Percentiles rank a stretch among this genome's conserved stretches.
phyloP scores from a whole-genome alignment of 139 green algal species.

The Coelastrella sp. region DNA sequence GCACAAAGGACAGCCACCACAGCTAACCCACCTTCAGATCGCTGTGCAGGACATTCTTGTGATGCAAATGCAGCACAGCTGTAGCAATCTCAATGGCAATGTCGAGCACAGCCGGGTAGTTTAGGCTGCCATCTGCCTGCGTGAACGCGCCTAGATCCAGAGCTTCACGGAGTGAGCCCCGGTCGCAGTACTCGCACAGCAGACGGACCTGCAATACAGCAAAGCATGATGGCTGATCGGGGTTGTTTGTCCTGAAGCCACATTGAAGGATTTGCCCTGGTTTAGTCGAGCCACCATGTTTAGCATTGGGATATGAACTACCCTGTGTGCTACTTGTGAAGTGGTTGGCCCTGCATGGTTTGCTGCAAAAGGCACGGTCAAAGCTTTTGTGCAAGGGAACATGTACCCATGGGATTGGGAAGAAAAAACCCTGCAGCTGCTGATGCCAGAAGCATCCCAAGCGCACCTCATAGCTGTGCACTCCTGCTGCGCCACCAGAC shows the following conservation, averaged over 20 bases:
- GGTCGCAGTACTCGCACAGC: constrained; percentile 73
- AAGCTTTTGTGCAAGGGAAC: too few relatives aligned
- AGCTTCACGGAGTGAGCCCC: constrained; percentile 61
- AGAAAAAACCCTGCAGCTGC: neutral
- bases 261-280: too few relatives aligned
- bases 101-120: constrained; percentile 58
- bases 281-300: too few relatives aligned
- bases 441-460: neutral
- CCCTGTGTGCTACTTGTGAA: too few relatives aligned
- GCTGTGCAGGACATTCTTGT: constrained; percentile 63
- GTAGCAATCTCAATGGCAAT: constrained; percentile 66
- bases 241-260: too few relatives aligned
- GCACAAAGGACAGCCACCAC: neutral
- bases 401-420: too few relatives aligned
- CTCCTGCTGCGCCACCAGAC: neutral
- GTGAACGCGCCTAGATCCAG: constrained; percentile 60
- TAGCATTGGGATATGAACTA: too few relatives aligned
- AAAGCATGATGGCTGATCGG: neutral
- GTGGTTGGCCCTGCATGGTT: too few relatives aligned
- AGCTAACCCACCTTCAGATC: constrained; percentile 69
- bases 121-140: neutral
- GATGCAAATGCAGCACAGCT: constrained; percentile 72
- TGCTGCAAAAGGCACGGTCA: too few relatives aligned
- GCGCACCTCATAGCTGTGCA: constrained; percentile 45
- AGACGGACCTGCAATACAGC: constrained; percentile 60